Evolutionary conservation across 805 yeast species (phyloP).

Genomic region (Yarrowia keelungensis): DNA sequence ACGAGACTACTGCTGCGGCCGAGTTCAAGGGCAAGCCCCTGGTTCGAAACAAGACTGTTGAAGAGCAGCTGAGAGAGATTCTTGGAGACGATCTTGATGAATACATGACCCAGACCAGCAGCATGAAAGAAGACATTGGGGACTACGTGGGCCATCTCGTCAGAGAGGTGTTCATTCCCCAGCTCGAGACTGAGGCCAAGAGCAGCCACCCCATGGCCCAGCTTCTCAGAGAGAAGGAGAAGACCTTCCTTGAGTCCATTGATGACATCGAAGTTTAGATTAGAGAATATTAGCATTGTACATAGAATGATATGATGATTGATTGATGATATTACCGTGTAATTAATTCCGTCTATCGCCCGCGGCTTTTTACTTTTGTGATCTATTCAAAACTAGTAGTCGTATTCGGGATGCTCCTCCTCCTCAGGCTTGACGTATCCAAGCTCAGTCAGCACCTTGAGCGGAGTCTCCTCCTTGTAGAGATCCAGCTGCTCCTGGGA

Average conservation of each 20-base stretch:
- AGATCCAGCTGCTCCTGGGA: conserved; percentile 59
- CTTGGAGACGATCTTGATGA: conserved; percentile 26
- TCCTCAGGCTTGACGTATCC: conserved; percentile 60
- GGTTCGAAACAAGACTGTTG: conserved; percentile 11
- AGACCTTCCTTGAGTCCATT: conserved; percentile 22
- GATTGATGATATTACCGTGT: neutral
- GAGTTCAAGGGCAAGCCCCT: conserved; percentile 13
- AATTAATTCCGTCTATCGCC: neutral
- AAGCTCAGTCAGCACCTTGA: conserved; percentile 63
- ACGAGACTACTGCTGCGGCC: conserved; percentile 22
- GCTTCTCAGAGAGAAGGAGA: conserved; percentile 21
- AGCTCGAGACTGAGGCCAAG: conserved; percentile 2
- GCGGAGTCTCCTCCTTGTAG: conserved; percentile 54
- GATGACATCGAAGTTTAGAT: conserved; percentile 29
- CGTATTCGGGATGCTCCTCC: conserved; percentile 44
- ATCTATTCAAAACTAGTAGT: conserved; percentile 37
- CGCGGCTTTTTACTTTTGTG: conserved; percentile 15
- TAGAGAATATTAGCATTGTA: neutral
- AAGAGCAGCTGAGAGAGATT: conserved; percentile 11
- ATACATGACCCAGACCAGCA: conserved; percentile 31
- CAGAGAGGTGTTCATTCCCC: conserved; percentile 22
- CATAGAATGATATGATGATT: neutral
- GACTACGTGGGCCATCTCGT: conserved; percentile 38
- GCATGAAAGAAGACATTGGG: conserved; percentile 36
- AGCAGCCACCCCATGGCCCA: conserved; percentile 30